phyloP scores from a whole-genome alignment of 208 protist genomes.

The Novymonas esmeraldas region DNA sequence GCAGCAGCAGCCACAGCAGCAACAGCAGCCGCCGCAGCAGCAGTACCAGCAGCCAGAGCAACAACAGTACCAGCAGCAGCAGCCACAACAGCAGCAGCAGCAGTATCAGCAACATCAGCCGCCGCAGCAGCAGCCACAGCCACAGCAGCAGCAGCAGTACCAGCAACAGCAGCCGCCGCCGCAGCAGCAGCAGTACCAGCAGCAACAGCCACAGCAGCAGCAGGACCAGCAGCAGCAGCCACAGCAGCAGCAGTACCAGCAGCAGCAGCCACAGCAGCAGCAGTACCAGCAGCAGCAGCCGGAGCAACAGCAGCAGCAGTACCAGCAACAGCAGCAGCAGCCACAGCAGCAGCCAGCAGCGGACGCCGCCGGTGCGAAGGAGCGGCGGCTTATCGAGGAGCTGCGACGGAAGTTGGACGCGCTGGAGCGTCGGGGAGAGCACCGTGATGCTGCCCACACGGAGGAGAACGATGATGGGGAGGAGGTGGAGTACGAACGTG shows the following conservation, averaged over 20 bases:
- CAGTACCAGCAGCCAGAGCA: neutral
- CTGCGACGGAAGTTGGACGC: slow-evolving; percentile 52
- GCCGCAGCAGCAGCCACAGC: slow-evolving; percentile 5
- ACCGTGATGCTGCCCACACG: neutral
- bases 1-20: slow-evolving; percentile 5
- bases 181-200: slow-evolving; percentile 11
- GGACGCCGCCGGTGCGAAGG: neutral
- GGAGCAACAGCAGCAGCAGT: slow-evolving; percentile 3
- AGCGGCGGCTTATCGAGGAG: slow-evolving; percentile 31
- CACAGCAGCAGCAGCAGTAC: slow-evolving; percentile 8
- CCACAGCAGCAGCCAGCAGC: slow-evolving; percentile 12
- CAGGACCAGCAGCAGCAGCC: neutral
- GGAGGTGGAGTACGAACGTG: slow-evolving; percentile 30
- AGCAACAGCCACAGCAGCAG: slow-evolving; percentile 5
- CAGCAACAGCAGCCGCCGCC: slow-evolving; percentile 8
- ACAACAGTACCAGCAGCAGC: neutral
- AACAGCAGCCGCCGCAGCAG: slow-evolving; percentile 13
- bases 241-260: neutral
- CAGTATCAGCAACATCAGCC: neutral
- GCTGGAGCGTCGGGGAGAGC: slow-evolving; percentile 27
- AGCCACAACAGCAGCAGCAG: neutral
- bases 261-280: neutral
- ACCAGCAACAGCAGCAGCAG: slow-evolving; percentile 8
- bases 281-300: slow-evolving; percentile 5
- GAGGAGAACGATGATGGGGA: slow-evolving; percentile 29